These are phyloP conservation scores for Trametes villosa DNA, from an alignment of 768 basidiomycete genomes.

Conservation along the genomic window DNA sequence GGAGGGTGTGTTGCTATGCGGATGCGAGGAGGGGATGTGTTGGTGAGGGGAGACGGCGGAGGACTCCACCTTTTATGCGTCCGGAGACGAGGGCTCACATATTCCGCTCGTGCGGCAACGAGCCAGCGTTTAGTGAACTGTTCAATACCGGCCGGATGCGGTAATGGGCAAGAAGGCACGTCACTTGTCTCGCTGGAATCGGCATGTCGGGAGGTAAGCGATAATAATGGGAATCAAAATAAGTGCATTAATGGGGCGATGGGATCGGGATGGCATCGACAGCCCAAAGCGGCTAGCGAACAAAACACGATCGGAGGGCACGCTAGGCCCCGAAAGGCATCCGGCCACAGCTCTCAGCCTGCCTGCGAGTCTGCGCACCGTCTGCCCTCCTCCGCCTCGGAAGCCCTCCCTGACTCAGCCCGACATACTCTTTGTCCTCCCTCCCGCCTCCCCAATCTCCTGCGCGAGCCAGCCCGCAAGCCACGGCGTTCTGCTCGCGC, in stretches of 20 bases:
- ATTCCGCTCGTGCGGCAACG: slow-evolving; percentile 20
- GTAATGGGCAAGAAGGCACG: slow-evolving; percentile 9
- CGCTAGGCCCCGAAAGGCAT: slow-evolving; percentile 15
- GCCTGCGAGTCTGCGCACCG: neutral
- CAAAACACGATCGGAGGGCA: slow-evolving; percentile 13
- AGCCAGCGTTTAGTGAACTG: neutral
- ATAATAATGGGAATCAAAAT: slow-evolving; percentile 6
- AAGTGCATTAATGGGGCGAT: slow-evolving; percentile 12
- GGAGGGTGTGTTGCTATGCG: slow-evolving; percentile 12
- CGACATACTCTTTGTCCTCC: neutral
- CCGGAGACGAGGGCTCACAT: slow-evolving; percentile 5
- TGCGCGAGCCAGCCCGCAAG: neutral
- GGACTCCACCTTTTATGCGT: slow-evolving; percentile 22
- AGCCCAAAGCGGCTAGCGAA: slow-evolving; percentile 10
- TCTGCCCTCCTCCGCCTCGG: neutral
- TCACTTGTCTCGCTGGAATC: slow-evolving; percentile 8
- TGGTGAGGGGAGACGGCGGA: slow-evolving; percentile 24
- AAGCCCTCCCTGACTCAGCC: slow-evolving; percentile 7
- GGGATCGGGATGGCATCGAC: slow-evolving; percentile 1
- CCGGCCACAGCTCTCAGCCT: slow-evolving; percentile 13
- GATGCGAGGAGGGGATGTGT: slow-evolving; percentile 12
- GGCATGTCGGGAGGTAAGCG: slow-evolving; percentile 3
- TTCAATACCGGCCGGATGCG: slow-evolving; percentile 12
- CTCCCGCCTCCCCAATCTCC: neutral
- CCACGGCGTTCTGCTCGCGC: neutral